A percentile compares a stretch with the other conserved stretches of the same genome.
Conservation (phyloP, 768 basidiomycete species). For the Rickenella mellea region DNA sequence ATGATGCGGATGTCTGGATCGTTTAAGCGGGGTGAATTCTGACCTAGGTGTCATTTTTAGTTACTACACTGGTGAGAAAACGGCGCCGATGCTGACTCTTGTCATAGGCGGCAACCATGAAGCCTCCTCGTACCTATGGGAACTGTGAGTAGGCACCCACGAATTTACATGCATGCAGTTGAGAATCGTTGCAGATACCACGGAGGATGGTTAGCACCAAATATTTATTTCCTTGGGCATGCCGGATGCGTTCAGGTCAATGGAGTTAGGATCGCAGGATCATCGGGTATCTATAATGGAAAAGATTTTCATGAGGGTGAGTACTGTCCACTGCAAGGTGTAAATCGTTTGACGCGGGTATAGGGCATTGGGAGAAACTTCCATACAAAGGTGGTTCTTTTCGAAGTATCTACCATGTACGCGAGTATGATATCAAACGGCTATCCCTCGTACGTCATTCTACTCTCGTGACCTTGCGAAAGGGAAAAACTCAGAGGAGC, state of each 20-base stretch:
- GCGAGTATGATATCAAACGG: slow-evolving; percentile 75
- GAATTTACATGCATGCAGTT: background rate
- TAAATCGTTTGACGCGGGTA: background rate
- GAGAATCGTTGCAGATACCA: slow-evolving; percentile 56
- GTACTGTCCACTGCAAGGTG: slow-evolving; percentile 7
- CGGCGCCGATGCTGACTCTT: slow-evolving; percentile 82
- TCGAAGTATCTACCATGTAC: slow-evolving; percentile 83
- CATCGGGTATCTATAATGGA: slow-evolving; percentile 84
- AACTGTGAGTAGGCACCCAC: slow-evolving; percentile 49
- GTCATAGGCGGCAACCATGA: slow-evolving; percentile 98
- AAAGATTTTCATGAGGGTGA: slow-evolving; percentile 65
- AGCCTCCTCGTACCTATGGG: slow-evolving; percentile 94
- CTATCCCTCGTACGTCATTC: slow-evolving; percentile 76
- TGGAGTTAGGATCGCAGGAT: slow-evolving; percentile 81
- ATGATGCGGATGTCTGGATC: no score
- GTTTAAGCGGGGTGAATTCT: background rate
- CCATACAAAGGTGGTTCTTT: slow-evolving; percentile 71
- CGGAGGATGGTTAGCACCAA: slow-evolving; percentile 93
- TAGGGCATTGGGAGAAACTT: slow-evolving; percentile 72
- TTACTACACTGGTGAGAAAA: slow-evolving; percentile 79
- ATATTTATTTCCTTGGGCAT: slow-evolving; percentile 92
- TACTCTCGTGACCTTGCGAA: no score
- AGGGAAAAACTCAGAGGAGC: no score
- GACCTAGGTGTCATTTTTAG: no score
- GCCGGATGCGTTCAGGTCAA: slow-evolving; percentile 85